A percentile compares a stretch with the other conserved stretches of the same genome.
Evolutionary conservation across 2,329 filamentous ascomycete genomes (phyloP).

Genomic region (Cryphonectria parasitica): DNA sequence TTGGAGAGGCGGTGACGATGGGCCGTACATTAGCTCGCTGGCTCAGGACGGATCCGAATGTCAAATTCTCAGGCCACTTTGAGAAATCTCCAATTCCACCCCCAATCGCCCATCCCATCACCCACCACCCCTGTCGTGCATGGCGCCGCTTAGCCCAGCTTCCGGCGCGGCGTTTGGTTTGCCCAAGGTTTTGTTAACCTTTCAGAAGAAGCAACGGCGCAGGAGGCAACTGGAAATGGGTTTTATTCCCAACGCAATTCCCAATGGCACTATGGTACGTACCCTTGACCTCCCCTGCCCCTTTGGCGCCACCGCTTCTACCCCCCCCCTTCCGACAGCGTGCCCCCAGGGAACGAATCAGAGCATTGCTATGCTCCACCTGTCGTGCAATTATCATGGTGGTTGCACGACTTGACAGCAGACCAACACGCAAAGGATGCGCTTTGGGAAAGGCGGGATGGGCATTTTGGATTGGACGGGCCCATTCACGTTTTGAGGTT

Average conservation of each 20-base stretch:
- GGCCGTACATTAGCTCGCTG: slow-evolving; percentile 5
- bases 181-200: not conserved
- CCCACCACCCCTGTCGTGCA: not conserved
- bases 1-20: slow-evolving; percentile 9
- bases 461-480: not conserved
- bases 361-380: slow-evolving; percentile 10
- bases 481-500: not conserved
- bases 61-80: slow-evolving; percentile 13
- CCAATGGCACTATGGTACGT: not conserved
- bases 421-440: slow-evolving; percentile 20
- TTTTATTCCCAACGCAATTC: not conserved
- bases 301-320: not conserved
- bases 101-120: not conserved
- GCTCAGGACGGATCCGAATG: slow-evolving; percentile 19
- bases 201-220: not conserved
- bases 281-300: not conserved
- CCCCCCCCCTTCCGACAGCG: not conserved
- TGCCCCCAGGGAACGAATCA: slow-evolving; percentile 17
- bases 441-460: not conserved
- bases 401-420: slow-evolving; percentile 28
- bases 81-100: not conserved
- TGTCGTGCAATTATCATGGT: slow-evolving; percentile 18
- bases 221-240: too few species aligned
- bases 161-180: not conserved
- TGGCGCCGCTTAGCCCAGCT: not conserved